phyloP scores from a whole-genome alignment of 2,329 filamentous ascomycete genomes.

The Beauveria sp. region DNA sequence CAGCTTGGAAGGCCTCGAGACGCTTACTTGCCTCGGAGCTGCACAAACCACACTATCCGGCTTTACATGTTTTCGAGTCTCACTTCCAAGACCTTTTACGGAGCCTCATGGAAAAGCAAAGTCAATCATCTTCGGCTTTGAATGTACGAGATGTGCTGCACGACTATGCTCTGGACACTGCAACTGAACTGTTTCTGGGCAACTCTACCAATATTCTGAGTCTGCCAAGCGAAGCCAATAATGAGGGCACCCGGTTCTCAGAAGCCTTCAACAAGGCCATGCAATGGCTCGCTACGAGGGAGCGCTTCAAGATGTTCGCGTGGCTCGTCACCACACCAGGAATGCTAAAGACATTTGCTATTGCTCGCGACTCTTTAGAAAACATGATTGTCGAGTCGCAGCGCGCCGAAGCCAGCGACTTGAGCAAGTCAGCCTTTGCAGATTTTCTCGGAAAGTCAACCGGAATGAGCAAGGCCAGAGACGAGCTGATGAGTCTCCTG shows the following conservation, averaged over 20 bases:
- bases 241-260: slow-evolving; percentile 1
- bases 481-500: slow-evolving; percentile 7
- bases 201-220: slow-evolving; percentile 3
- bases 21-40: neutral
- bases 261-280: slow-evolving; percentile 1
- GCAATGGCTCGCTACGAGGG: slow-evolving; percentile 4
- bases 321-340: slow-evolving; percentile 7
- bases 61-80: neutral
- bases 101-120: neutral
- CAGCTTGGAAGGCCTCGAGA: slow-evolving; percentile 2
- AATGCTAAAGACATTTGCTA: neutral
- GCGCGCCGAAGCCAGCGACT: neutral
- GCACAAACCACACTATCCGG: slow-evolving; percentile 3
- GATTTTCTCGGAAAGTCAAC: slow-evolving; percentile 1
- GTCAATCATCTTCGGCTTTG: neutral
- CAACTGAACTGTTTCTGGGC: slow-evolving; percentile 2
- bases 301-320: slow-evolving; percentile 11
- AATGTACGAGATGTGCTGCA: neutral
- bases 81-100: slow-evolving; percentile 5
- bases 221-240: neutral
- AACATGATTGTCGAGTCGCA: slow-evolving; percentile 10
- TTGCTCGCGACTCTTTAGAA: slow-evolving; percentile 9
- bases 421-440: neutral
- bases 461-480: neutral
- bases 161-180: slow-evolving; percentile 3